phyloP scores from a whole-genome alignment of 2,329 filamentous ascomycete genomes.

The Pseudogymnoascus sp. region DNA sequence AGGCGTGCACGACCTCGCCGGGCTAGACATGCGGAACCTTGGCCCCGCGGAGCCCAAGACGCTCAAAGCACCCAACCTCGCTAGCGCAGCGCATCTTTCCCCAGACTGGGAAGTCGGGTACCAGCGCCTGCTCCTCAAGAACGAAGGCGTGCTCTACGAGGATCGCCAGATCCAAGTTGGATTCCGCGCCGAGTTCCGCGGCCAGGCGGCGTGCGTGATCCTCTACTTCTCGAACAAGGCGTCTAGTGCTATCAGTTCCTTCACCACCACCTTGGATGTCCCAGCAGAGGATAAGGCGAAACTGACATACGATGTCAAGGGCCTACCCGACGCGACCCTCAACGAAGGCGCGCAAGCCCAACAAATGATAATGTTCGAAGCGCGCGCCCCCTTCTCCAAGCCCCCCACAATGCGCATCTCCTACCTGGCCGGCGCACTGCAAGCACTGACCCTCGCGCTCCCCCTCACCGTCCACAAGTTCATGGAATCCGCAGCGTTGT shows the following conservation, averaged over 20 bases:
- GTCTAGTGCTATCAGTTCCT: slow-evolving; percentile 72
- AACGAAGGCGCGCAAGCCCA: slow-evolving; percentile 69
- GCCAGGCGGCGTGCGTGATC: slow-evolving; percentile 91
- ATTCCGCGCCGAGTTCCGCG: slow-evolving; percentile 85
- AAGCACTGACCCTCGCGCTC: slow-evolving; percentile 84
- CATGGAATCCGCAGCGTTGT: slow-evolving; percentile 84
- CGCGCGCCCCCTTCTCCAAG: slow-evolving; percentile 69
- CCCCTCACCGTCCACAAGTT: slow-evolving; percentile 89
- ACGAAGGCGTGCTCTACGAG: slow-evolving; percentile 88
- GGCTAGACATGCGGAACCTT: slow-evolving; percentile 66
- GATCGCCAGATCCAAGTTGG: slow-evolving; percentile 91
- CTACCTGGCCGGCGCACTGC: slow-evolving; percentile 86
- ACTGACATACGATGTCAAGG: slow-evolving; percentile 80
- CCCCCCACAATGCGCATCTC: slow-evolving; percentile 88
- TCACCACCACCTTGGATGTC: slow-evolving; percentile 88
- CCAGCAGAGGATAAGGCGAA: slow-evolving; percentile 55
- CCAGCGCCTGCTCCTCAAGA: slow-evolving; percentile 66
- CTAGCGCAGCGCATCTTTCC: slow-evolving; percentile 83
- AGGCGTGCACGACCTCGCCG: slow-evolving; percentile 60
- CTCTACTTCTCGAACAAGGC: slow-evolving; percentile 96
- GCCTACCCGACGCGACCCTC: slow-evolving; percentile 75
- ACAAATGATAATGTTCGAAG: slow-evolving; percentile 91
- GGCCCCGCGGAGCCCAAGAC: slow-evolving; percentile 48
- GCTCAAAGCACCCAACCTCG: slow-evolving; percentile 69
- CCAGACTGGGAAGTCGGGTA: slow-evolving; percentile 92